A percentile compares a stretch with the other conserved stretches of the same genome.
These are phyloP conservation scores for Naganishia kalamii DNA, from an alignment of 768 basidiomycete species.

Conservation along the genomic window DNA sequence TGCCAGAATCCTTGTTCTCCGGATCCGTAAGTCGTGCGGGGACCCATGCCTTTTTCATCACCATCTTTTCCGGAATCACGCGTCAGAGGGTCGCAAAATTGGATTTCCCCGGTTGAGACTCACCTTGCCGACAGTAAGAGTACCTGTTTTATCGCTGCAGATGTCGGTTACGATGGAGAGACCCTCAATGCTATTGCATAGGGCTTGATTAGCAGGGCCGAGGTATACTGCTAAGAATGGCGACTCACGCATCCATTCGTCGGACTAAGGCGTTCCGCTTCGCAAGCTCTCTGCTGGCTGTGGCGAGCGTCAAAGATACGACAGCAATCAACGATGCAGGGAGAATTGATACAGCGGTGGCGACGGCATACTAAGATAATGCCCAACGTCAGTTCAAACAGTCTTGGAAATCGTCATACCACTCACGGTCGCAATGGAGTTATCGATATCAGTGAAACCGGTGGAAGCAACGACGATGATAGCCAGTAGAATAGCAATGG, in stretches of 20 bases:
- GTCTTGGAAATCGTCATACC: neutral
- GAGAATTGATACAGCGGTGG: constrained; percentile 47
- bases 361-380: constrained; percentile 44
- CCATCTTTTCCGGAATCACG: constrained; percentile 2
- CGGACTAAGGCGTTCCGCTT: constrained; percentile 58
- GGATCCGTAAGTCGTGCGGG: constrained; percentile 18
- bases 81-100: neutral
- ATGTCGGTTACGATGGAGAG: constrained; percentile 55
- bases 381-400: neutral
- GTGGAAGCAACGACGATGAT: constrained; percentile 48
- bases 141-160: constrained; percentile 66
- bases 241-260: constrained; percentile 54
- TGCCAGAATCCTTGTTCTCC: constrained; percentile 13
- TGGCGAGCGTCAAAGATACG: constrained; percentile 57
- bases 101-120: neutral
- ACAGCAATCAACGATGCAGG: constrained; percentile 52
- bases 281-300: constrained; percentile 55
- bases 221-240: neutral
- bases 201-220: neutral
- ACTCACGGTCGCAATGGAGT: constrained; percentile 21
- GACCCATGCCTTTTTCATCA: constrained; percentile 22
- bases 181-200: constrained; percentile 50
- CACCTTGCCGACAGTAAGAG: constrained; percentile 49
- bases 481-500: constrained; percentile 42
- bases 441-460: constrained; percentile 34